A percentile compares a stretch with the other conserved stretches of the same genome.
These are phyloP conservation scores for Annulohypoxylon maeteangense DNA, from an alignment of 495 filamentous ascomycete genomes.

Conservation along the genomic window DNA sequence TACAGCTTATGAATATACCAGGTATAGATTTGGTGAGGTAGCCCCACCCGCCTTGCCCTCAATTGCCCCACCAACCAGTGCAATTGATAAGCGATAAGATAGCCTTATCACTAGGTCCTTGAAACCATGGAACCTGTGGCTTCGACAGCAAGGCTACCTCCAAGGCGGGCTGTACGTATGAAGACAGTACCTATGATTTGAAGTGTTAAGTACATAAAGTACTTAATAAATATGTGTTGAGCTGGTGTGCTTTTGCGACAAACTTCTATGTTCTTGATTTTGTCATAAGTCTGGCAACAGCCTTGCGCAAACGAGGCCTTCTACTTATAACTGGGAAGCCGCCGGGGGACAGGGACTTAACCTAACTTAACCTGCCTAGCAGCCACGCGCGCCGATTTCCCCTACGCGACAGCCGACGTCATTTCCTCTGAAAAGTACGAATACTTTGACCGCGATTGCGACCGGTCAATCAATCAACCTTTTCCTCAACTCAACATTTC, in stretches of 20 bases:
- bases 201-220: too few relatives aligned
- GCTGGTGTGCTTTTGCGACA: neutral
- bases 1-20: slow-evolving; percentile 1
- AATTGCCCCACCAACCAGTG: neutral
- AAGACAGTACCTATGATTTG: neutral
- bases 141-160: neutral
- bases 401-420: slow-evolving; percentile 11
- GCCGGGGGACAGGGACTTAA: neutral
- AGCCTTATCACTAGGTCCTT: slow-evolving; percentile 10
- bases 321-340: neutral
- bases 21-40: slow-evolving; percentile 12
- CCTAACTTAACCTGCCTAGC: neutral
- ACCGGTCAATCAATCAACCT: neutral
- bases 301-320: slow-evolving; percentile 1
- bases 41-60: slow-evolving; percentile 27
- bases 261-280: neutral
- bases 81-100: slow-evolving; percentile 28
- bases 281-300: neutral
- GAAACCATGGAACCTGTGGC: neutral
- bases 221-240: neutral
- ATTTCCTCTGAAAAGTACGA: slow-evolving; percentile 1
- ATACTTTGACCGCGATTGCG: neutral
- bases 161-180: neutral
- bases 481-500: neutral
- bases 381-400: neutral